Evolutionary conservation across 2,329 filamentous ascomycete species (phyloP).

Genomic region (Aspergillus amoenus): DNA sequence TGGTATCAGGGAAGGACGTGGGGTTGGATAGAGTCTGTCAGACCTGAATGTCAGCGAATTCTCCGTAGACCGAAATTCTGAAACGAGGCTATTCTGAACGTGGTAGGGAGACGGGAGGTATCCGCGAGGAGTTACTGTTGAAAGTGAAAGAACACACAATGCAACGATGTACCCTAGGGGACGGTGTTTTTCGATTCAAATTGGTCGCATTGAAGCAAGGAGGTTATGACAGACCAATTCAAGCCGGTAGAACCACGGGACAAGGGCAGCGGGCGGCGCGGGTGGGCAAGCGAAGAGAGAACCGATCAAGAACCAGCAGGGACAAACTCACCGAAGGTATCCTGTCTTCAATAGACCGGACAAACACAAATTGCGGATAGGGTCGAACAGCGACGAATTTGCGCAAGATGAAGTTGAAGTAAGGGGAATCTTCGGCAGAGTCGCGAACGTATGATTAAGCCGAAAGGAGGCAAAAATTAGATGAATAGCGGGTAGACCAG

Average conservation of each 20-base stretch:
- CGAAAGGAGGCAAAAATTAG: constrained; percentile 23
- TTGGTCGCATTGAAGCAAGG: constrained; percentile 20
- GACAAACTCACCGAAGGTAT: constrained; percentile 12
- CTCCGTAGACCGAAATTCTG: constrained; percentile 11
- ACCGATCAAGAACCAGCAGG: not conserved
- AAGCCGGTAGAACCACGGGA: constrained; percentile 4
- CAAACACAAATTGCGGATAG: constrained; percentile 1
- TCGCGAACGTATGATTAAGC: constrained; percentile 18
- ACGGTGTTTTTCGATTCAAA: not conserved
- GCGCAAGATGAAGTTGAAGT: constrained; percentile 14
- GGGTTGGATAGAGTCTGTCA: constrained; percentile 9
- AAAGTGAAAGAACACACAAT: constrained; percentile 5
- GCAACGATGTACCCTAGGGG: not conserved
- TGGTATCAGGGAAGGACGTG: constrained; percentile 8
- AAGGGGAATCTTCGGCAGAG: constrained; percentile 20
- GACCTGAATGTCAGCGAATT: constrained; percentile 16
- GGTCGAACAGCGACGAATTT: constrained; percentile 10
- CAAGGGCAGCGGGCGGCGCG: not conserved
- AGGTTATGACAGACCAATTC: constrained; percentile 13
- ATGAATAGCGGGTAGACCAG: not conserved
- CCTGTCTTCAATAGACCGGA: not conserved
- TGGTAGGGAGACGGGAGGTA: constrained; percentile 11
- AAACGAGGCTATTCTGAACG: constrained; percentile 15
- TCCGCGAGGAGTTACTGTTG: constrained; percentile 10
- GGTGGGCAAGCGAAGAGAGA: not conserved